Evolutionary conservation across 208 protist genomes (phyloP), one percentile per base, ranked within the genome.

Genomic region (Crithidia expoeki): DNA sequence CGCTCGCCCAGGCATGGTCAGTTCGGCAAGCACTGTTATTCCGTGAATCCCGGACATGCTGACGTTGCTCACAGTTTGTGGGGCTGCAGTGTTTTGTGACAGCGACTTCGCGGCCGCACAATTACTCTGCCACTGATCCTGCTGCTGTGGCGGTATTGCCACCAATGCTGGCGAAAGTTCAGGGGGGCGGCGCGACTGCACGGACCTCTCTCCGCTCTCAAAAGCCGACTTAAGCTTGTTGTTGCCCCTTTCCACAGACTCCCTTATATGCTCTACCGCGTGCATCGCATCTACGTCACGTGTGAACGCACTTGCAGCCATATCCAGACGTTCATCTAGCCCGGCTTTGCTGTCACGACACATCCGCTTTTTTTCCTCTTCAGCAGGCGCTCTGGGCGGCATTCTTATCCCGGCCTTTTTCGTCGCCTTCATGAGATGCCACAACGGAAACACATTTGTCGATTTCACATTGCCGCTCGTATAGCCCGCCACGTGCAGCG

Each of bases 381-480:
- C 21, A 2, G 17, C 49, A 11, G 61, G 33, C 2, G 46, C 46
- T 16, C 57, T 23, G n/a, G 72, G 64, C 4, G 72, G 72, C 72
- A 77, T 71, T 33, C 28, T 51, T 36, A 77, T 47, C 2, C 68
- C 61, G 2, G 60, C 52, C 52, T 58, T 36, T 6, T 62, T 65
- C 36, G 53, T 51, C 21, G 83, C 76, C 63, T 88, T 73, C 59
- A 72, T 52, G 30, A 78, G 73, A 46, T 87, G 75, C 47, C 77
- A 62, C 27, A 78, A 34, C 11, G 84, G 70, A 58, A 94, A 94
- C 44, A 92, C 64, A 47, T 94, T 94, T 12, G 86, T 89, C 44
- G 82, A 74, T 60, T 90, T 90, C 19, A 94, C 75, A 56, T 81
- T 85, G 32, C 89, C 86, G 56, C 91, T 87, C 4, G 76, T 80